Percentiles rank a stretch among this genome's conserved stretches.
Evolutionary conservation across 495 filamentous ascomycete species (phyloP).

Genomic region (Aspergillus carlsbadensis): DNA sequence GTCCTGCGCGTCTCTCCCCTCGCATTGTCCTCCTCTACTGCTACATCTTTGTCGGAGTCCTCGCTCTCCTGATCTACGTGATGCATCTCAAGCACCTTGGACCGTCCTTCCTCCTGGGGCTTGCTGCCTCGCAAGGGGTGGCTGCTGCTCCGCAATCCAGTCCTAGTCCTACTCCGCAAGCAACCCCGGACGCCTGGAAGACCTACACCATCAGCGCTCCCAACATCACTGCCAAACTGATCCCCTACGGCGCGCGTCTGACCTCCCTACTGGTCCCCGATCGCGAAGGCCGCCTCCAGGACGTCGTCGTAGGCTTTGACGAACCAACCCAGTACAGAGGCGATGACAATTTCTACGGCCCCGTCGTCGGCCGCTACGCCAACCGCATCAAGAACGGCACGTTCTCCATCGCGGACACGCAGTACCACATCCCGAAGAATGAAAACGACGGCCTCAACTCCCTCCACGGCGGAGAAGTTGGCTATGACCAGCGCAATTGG

Average conservation of each 20-base stretch:
- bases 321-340: conserved; percentile 71
- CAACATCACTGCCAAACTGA: conserved; percentile 71
- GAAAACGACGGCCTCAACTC: conserved; percentile 71
- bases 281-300: conserved; percentile 59
- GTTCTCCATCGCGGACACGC: conserved; percentile 66
- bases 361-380: conserved; percentile 77
- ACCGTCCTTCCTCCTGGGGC: conserved; percentile 34
- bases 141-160: conserved; percentile 3
- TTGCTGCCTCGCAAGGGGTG: conserved; percentile 30
- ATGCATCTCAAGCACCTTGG: conserved; percentile 44
- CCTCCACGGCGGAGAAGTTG: conserved; percentile 77
- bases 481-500: conserved; percentile 82
- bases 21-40: conserved; percentile 31
- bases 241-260: conserved; percentile 77
- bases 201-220: conserved; percentile 72
- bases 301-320: conserved; percentile 78
- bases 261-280: conserved; percentile 74
- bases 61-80: conserved; percentile 29
- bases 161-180: conserved; percentile 24
- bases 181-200: conserved; percentile 38
- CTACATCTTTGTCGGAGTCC: conserved; percentile 32
- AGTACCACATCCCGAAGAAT: conserved; percentile 67
- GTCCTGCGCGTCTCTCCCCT: conserved; percentile 30
- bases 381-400: conserved; percentile 86
- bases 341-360: conserved; percentile 72